Evolutionary conservation across 371 early-diverging fungal genomes (phyloP).

Genomic region (Actinomortierella wolfii): DNA sequence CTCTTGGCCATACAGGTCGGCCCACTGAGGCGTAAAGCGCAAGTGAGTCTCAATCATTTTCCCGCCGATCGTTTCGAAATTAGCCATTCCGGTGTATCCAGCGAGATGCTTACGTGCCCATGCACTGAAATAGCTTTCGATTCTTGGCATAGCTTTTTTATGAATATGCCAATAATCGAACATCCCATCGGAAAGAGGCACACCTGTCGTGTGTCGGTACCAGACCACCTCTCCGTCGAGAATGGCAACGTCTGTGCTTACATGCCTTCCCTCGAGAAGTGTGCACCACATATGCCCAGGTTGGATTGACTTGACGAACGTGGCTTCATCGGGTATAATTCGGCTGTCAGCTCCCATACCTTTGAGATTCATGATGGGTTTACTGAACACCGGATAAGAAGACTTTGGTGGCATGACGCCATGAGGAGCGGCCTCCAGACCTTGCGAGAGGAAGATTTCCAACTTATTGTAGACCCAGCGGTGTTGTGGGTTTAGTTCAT

Average conservation of each 20-base stretch:
- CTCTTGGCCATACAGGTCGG: slow-evolving; percentile 15
- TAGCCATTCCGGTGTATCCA: slow-evolving; percentile 19
- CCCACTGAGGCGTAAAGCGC: slow-evolving; percentile 18
- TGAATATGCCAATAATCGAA: slow-evolving; percentile 24
- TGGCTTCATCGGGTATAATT: slow-evolving; percentile 14
- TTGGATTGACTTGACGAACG: slow-evolving; percentile 10
- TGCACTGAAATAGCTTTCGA: slow-evolving; percentile 7
- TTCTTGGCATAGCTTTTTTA: slow-evolving; percentile 10
- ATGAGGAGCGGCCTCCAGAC: slow-evolving; percentile 19
- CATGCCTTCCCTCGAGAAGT: slow-evolving; percentile 8
- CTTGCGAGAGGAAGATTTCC: slow-evolving; percentile 13
- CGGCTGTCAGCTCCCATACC: slow-evolving; percentile 18
- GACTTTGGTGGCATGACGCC: slow-evolving; percentile 7
- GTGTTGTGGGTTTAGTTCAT: slow-evolving; percentile 11
- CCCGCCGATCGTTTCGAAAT: slow-evolving; percentile 23
- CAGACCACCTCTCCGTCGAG: slow-evolving; percentile 14
- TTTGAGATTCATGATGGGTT: slow-evolving; percentile 17
- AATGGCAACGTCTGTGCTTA: slow-evolving; percentile 22
- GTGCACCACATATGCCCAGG: slow-evolving; percentile 25
- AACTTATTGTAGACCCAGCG: slow-evolving; percentile 23
- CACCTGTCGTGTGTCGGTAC: slow-evolving; percentile 19
- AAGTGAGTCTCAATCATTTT: slow-evolving; percentile 18
- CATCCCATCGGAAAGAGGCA: slow-evolving; percentile 6
- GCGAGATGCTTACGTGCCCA: slow-evolving; percentile 14
- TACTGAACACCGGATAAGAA: slow-evolving; percentile 20